Evolutionary conservation across 2,329 filamentous ascomycete species (phyloP), one percentile per base, ranked within the genome.

Genomic region (Fusarium robinianum): DNA sequence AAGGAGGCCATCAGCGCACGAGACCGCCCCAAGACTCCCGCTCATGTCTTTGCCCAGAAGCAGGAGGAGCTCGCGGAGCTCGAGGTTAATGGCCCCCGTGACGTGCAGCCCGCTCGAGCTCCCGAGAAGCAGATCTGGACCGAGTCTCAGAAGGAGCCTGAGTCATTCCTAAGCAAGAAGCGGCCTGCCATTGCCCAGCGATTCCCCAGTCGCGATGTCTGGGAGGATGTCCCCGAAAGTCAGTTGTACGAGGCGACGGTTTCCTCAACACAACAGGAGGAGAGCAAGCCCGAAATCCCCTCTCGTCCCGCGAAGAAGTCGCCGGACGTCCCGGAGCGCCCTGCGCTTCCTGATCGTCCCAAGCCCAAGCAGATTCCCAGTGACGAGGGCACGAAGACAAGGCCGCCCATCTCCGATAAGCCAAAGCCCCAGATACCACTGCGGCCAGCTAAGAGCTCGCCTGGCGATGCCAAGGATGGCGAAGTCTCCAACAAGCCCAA

Each of bases 161-260:
- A 52, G 19, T 61, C 58, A 6, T 61, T 61, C 34, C 69, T 84
- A 11, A 69, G 77, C 32, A 76, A 80, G 26, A 70, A 69, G 9
- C 74, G 85, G 15, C 80, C 85, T 5, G 74, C 73, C 11, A 64
- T 79, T 56, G 75, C 82, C 45, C 83, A 85, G 37, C 83, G 90
- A 9, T 97, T 97, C 66, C 92, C 92, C 0, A 96, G 91, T 65
- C 83, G 84, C 41, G 92, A 97, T 68, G 83, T 96, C 27, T 96
- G 92, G 92, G 92, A 97, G 71, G 92, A 97, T 66, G 84, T 81
- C 0, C 92, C 92, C 2, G 90, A 95, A 59, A 92, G 88, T 61
- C 79, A 88, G 44, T 79, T 87, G 52, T 78, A 95, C 14, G 83
- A 90, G 61, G 87, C 91, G 0, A 91, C 86, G 1, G 84, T 95